Conservation (phyloP, 2,329 filamentous ascomycete genomes). For the Trichoderma polysporum region DNA sequence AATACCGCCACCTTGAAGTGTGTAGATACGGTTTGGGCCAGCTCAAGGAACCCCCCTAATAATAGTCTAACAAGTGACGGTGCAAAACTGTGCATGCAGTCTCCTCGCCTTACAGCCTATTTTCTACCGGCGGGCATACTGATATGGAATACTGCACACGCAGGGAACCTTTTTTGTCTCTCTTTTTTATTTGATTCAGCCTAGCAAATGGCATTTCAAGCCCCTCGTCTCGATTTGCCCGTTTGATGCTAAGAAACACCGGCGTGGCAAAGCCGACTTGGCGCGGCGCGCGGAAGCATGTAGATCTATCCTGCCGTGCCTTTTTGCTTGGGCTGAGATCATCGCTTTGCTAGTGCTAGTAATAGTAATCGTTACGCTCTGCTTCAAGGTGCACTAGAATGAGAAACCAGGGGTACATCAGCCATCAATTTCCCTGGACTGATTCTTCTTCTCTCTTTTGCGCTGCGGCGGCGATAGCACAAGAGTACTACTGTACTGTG, state of each 20-base stretch:
- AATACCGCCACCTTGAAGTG: too few species aligned
- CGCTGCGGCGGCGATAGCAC: background rate
- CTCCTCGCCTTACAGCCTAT: background rate
- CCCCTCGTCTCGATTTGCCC: background rate
- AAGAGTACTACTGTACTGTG: too few species aligned
- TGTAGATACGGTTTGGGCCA: background rate
- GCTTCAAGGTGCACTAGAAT: background rate
- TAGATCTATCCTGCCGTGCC: background rate
- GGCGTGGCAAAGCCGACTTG: conserved; percentile 9
- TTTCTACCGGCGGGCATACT: background rate
- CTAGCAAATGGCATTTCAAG: background rate
- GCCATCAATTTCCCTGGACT: background rate
- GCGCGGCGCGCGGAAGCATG: conserved; percentile 14
- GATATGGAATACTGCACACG: background rate
- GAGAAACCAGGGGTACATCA: background rate
- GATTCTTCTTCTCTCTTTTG: background rate
- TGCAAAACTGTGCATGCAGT: background rate
- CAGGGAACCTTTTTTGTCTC: background rate
- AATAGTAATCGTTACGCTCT: background rate
- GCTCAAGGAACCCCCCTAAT: too few species aligned
- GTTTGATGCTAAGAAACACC: conserved; percentile 2
- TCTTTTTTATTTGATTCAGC: background rate
- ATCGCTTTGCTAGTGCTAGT: background rate
- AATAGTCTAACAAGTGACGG: too few species aligned
- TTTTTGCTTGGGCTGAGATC: background rate